A percentile compares a stretch with the other conserved stretches of the same genome.
Conservation (phyloP, 2,329 filamentous ascomycete species). For the Biscogniauxia mediterranea region DNA sequence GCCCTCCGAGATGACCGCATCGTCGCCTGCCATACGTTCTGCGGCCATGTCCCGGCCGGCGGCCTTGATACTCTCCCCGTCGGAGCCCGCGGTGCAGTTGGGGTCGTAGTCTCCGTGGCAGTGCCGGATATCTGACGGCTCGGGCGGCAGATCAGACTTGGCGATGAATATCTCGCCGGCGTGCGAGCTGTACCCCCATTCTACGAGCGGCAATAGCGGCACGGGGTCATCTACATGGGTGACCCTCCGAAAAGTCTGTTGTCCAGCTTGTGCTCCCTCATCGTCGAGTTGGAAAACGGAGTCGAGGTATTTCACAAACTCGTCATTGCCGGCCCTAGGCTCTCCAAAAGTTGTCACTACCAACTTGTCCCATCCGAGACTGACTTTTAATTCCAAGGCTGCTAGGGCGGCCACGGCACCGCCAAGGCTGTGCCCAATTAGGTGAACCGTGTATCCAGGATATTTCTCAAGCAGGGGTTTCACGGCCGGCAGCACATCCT, state of each 20-base stretch:
- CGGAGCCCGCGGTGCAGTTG: slow-evolving; percentile 66
- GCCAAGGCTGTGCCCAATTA: slow-evolving; percentile 89
- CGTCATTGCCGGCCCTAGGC: slow-evolving; percentile 63
- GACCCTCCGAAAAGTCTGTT: slow-evolving; percentile 65
- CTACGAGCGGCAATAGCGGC: slow-evolving; percentile 76
- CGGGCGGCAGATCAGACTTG: slow-evolving; percentile 67
- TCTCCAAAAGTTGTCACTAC: slow-evolving; percentile 90
- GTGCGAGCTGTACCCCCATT: slow-evolving; percentile 88
- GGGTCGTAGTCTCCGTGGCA: slow-evolving; percentile 73
- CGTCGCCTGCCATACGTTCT: slow-evolving; percentile 10
- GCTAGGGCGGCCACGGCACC: slow-evolving; percentile 89
- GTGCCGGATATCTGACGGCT: slow-evolving; percentile 62
- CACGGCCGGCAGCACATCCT: slow-evolving; percentile 66
- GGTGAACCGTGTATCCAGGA: slow-evolving; percentile 69
- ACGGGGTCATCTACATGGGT: slow-evolving; percentile 88
- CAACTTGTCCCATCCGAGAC: slow-evolving; percentile 72
- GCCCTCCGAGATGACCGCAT: slow-evolving; percentile 22
- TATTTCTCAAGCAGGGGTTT: slow-evolving; percentile 57
- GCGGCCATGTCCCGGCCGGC: slow-evolving; percentile 21
- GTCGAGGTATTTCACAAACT: slow-evolving; percentile 56
- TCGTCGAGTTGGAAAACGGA: slow-evolving; percentile 46
- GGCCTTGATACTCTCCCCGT: slow-evolving; percentile 33
- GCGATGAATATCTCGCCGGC: slow-evolving; percentile 84
- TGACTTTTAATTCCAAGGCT: slow-evolving; percentile 71
- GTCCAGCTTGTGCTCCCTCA: slow-evolving; percentile 31